These are phyloP conservation scores for Geotrichum cucujoidarum DNA, from an alignment of 1,139 yeast species.

Conservation along the genomic window DNA sequence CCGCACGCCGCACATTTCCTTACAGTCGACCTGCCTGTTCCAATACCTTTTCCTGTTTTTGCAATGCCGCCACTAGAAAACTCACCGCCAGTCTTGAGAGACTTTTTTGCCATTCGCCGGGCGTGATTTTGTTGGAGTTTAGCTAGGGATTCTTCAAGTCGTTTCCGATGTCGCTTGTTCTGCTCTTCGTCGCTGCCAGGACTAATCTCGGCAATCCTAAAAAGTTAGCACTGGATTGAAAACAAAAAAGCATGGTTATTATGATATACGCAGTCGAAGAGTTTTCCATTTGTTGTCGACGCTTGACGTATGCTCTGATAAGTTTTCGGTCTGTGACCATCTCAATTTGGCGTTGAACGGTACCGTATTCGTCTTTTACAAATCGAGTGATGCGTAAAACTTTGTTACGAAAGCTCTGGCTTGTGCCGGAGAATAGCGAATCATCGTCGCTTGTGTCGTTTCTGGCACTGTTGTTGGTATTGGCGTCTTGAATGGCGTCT, in stretches of 20 bases:
- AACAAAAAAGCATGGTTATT: neutral
- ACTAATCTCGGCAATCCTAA: conserved; percentile 52
- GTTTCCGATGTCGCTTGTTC: conserved; percentile 70
- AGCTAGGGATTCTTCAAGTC: conserved; percentile 75
- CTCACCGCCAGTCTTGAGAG: conserved; percentile 36
- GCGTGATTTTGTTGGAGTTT: conserved; percentile 72
- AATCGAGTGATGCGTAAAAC: conserved; percentile 74
- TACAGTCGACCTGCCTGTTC: conserved; percentile 57
- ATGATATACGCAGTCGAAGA: conserved; percentile 48
- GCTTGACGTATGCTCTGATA: conserved; percentile 76
- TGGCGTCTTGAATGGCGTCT: conserved; percentile 16
- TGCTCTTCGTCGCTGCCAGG: conserved; percentile 83
- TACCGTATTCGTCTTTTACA: conserved; percentile 78
- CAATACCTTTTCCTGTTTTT: conserved; percentile 29
- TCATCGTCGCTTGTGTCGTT: conserved; percentile 36
- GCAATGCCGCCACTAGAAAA: conserved; percentile 9
- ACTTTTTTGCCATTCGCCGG: conserved; percentile 53
- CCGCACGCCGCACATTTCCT: conserved; percentile 94
- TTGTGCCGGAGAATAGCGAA: conserved; percentile 33
- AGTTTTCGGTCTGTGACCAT: conserved; percentile 78
- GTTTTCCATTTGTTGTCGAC: conserved; percentile 71
- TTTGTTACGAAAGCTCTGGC: conserved; percentile 35
- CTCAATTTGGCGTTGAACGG: conserved; percentile 76
- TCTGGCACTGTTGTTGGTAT: conserved; percentile 4
- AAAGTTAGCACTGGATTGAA: conserved; percentile 10